Base-by-base conservation (phyloP, 1,284 basidiomycete species). In the Moesziomyces aphidis region DNA sequence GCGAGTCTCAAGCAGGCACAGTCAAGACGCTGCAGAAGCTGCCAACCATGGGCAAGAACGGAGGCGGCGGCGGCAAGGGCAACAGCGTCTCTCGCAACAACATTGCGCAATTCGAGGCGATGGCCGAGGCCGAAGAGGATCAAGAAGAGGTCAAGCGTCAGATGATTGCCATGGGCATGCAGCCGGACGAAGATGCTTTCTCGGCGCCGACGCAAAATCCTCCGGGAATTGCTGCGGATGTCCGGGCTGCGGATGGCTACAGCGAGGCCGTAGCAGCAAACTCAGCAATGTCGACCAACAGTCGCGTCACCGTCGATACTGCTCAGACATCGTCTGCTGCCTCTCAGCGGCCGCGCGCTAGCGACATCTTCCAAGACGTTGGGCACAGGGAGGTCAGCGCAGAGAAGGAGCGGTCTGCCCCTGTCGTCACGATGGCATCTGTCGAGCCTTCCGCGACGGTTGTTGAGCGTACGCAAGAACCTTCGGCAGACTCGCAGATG, bases 1-100 rank as follows among this genome's bases (percentile, higher is more conserved):
- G 61, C 46, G 79, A 81, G 53, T 81, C 78, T 17, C 67, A 73
- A 23, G 76, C 76, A n/a, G 76, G 76, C 22, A 80, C 78, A 1
- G 50, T 81, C 47, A 79, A 77, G 55, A 71, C 71, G 6, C 48
- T 78, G 49, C 45, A 49, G 15, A 68, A 65, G 36, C 65, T 78
- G 39, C 65, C 62, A 11, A 73, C 67, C n/a, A 43, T 73, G 48
- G 60, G 63, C 48, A 74, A 77, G 69, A 66, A 48, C 6, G 57
- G 68, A 7, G 55, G 57, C 15, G 67, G 63, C 51, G 62, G 58
- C 3, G 55, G 24, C 11, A 61, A 56, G 19, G 72, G 63, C 53
- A 75, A 69, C 54, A 77, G 75, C 46, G 73, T 77, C 22, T 67
- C 69, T 22, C 59, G 74, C 22, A 72, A 73, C 55, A 70, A 79